Percentiles rank a stretch among this genome's conserved stretches.
phyloP scores from a whole-genome alignment of 305 asterid genomes.

The Fraxinus dipetala region DNA sequence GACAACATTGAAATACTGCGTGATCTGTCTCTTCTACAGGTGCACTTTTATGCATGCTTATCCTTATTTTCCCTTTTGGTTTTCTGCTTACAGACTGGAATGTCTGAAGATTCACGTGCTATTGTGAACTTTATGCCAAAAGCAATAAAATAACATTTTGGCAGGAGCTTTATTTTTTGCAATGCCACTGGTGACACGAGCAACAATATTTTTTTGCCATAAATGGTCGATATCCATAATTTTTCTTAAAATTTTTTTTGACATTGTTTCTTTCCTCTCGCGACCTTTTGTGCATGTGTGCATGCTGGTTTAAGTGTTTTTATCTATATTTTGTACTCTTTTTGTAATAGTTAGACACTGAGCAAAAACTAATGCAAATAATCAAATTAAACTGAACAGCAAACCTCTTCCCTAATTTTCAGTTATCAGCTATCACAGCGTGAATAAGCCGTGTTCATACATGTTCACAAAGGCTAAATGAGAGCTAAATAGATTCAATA shows the following conservation, averaged over 20 bases:
- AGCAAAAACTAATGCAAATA: not conserved
- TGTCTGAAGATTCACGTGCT: not conserved
- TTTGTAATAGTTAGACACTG: not conserved
- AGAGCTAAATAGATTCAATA: not conserved
- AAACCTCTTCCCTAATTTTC: not conserved
- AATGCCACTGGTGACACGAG: not conserved
- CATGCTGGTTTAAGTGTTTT: not conserved
- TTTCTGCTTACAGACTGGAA: not conserved
- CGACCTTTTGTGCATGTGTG: not conserved
- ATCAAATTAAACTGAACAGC: not conserved
- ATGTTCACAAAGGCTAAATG: not conserved
- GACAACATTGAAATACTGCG: constrained; percentile 96
- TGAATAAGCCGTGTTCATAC: not conserved
- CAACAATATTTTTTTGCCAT: not conserved
- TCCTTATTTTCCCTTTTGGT: not conserved
- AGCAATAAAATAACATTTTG: not conserved
- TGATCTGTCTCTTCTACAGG: constrained; percentile 97
- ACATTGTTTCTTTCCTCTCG: not conserved
- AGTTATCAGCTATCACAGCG: not conserved
- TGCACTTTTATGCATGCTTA: constrained; percentile 25
- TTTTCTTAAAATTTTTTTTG: not conserved
- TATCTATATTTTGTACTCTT: not conserved
- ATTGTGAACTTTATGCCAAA: not conserved
- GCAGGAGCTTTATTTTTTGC: not conserved
- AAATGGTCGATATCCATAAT: not conserved